A percentile compares a stretch with the other conserved stretches of the same genome.
Conservation (phyloP, 345 rosid genomes). For the Aquilaria sinensis region DNA sequence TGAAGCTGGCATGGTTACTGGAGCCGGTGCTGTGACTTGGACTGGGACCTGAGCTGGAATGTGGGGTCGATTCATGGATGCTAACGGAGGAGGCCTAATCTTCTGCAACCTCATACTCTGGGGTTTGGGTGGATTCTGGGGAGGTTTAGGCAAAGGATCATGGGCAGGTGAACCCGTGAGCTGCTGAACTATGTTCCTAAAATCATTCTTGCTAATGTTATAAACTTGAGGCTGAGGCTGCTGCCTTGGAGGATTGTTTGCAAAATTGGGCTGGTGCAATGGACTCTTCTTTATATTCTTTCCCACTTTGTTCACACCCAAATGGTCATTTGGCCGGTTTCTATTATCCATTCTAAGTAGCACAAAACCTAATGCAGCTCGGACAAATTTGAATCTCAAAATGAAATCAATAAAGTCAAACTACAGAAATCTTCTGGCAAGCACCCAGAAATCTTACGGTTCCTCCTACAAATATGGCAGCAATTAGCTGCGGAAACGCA, state of each 20-base stretch:
- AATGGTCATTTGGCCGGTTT: constrained; percentile 59
- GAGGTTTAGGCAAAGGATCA: constrained; percentile 73
- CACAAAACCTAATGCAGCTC: constrained; percentile 5
- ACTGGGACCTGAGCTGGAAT: constrained; percentile 32
- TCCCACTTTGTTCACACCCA: constrained; percentile 86
- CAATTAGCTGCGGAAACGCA: neutral
- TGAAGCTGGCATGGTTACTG: constrained; percentile 22
- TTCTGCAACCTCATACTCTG: constrained; percentile 74
- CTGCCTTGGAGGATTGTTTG: constrained; percentile 44
- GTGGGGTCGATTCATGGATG: constrained; percentile 54
- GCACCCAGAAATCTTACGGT: constrained; percentile 1
- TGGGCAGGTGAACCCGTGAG: constrained; percentile 85
- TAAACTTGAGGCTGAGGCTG: constrained; percentile 92
- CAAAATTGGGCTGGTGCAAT: constrained; percentile 64
- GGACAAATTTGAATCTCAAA: neutral
- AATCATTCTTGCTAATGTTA: constrained; percentile 89
- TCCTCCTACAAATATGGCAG: neutral
- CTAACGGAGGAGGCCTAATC: constrained; percentile 79
- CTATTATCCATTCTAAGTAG: constrained; percentile 58
- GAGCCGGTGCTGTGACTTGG: constrained; percentile 24
- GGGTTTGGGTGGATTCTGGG: constrained; percentile 65
- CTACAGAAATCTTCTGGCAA: neutral
- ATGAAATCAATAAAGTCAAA: no score
- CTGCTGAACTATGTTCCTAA: constrained; percentile 83
- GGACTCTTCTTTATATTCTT: constrained; percentile 86